Base-by-base conservation (phyloP, 2,329 filamentous ascomycete genomes). In the Aspergillus hortae region DNA sequence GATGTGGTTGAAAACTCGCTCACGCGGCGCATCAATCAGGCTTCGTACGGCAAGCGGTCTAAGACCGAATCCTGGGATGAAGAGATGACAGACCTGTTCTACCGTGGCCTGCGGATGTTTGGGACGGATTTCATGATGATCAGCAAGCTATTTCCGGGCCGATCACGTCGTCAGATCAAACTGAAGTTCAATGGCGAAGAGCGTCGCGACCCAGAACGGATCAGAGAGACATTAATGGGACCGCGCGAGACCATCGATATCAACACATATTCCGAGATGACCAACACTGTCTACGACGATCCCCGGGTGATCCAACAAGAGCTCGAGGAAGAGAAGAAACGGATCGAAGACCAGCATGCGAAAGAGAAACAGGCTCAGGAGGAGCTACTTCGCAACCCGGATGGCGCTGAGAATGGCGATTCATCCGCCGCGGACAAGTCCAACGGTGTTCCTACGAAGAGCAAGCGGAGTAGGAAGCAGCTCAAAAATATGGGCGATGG, bases 121-220 rank as follows among this genome's bases (percentile, higher is more conserved):
- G 84, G 84, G 33, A 86, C 82, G 0, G 83, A 87, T 62, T 87
- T 87, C 59, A 77, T 79, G 68, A 81, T 85, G 67, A 84, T 86
- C 57, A 80, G 77, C 59, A 80, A 81, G 54, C 75, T 86, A 70
- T 85, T 86, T 57, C 80, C 80, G 1, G 78, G 78, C 10, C 74
- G 78, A 44, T 81, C 78, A 9, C 74, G 84, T n/a, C 75, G 77
- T n/a, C 78, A 82, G 60, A 81, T 87, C 59, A 87, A 87, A 66
- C 66, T 77, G 14, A 86, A 87, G 59, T 87, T 85, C 68, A 78
- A 76, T 25, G 79, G 80, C 35, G 84, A 87, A 66, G 82, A 86
- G 64, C 76, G 78, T 21, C 68, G 77, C 4, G 74, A 85, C 59
- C 77, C 80, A 0, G 69, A 75, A 14, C 68, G 77, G 14, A 77